A percentile compares a stretch with the other conserved stretches of the same genome.
phyloP scores from a whole-genome alignment of 2,329 filamentous ascomycete species.

The Ophiocordyceps sinensis region DNA sequence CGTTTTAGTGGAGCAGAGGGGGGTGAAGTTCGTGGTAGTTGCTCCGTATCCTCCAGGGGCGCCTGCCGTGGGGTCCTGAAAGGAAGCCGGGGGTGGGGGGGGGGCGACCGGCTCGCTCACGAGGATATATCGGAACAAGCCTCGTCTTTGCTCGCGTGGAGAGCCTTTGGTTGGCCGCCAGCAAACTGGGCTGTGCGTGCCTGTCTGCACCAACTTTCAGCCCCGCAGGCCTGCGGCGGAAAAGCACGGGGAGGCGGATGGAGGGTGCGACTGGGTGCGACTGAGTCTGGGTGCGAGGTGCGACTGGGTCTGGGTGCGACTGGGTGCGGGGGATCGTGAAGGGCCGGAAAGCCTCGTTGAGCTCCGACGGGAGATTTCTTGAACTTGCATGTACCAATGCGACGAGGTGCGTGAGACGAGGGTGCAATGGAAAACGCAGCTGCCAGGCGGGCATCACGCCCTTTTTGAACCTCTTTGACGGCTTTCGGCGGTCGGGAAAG shows the following conservation, averaged over 20 bases:
- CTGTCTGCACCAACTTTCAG: not conserved
- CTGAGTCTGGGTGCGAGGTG: not conserved
- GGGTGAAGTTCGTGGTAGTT: too few species aligned
- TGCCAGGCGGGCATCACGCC: too few species aligned
- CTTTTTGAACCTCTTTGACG: too few species aligned
- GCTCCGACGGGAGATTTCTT: too few species aligned
- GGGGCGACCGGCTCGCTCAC: not conserved
- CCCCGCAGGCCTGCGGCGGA: not conserved
- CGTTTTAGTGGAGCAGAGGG: not conserved
- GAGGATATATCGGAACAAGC: constrained; percentile 2
- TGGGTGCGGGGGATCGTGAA: not conserved
- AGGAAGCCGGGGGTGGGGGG: not conserved
- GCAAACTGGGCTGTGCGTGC: not conserved
- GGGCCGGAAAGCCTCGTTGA: not conserved
- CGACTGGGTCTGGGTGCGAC: not conserved
- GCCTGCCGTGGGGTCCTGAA: too few species aligned
- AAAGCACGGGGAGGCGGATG: not conserved
- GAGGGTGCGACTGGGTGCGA: not conserved
- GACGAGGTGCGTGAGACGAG: too few species aligned
- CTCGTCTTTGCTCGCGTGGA: not conserved
- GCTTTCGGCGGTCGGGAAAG: too few species aligned
- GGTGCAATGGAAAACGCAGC: too few species aligned
- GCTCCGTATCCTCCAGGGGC: too few species aligned
- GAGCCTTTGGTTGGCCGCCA: not conserved
- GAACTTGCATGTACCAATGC: too few species aligned